A percentile compares a stretch with the other conserved stretches of the same genome.
phyloP scores from a whole-genome alignment of 177 flowering plant species.

The Telopea speciosissima region DNA sequence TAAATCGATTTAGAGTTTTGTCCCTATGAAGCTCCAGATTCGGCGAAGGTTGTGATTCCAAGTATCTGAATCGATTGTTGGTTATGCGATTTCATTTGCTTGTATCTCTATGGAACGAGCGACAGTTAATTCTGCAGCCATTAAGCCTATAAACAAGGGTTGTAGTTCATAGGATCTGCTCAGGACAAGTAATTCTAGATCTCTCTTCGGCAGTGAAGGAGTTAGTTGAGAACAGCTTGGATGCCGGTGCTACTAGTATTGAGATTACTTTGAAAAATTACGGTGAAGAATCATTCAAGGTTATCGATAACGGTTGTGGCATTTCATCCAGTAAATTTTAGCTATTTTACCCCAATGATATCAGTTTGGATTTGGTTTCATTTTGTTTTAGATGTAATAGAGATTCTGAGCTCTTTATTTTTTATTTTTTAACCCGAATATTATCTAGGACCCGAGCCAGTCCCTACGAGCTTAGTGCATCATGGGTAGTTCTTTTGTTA shows the following conservation, averaged over 20 bases:
- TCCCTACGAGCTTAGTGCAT: no score
- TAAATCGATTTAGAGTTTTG: no score
- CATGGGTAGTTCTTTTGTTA: not conserved
- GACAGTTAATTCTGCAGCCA: conserved; percentile 28
- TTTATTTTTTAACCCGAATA: no score
- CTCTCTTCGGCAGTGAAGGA: conserved; percentile 95
- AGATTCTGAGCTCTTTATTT: not conserved
- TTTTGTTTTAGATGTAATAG: not conserved
- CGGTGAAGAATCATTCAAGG: conserved; percentile 78
- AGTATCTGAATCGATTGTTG: no score
- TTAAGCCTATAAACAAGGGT: conserved; percentile 63
- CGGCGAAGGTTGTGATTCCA: no score
- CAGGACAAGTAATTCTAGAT: conserved; percentile 90
- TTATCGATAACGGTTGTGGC: conserved; percentile 88
- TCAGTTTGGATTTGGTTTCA: not conserved
- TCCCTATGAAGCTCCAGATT: no score
- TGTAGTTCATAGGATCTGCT: conserved; percentile 75
- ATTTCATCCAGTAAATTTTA: conserved; percentile 78
- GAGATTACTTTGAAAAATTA: conserved; percentile 71
- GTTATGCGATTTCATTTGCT: conserved; percentile 4
- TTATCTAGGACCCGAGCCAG: no score
- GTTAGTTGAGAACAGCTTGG: conserved; percentile 97
- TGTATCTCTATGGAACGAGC: conserved; percentile 24
- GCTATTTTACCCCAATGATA: conserved; percentile 29
- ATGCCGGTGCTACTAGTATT: conserved; percentile 82